Evolutionary conservation across 257 asterid genomes (phyloP), one percentile per base, ranked within the genome.

Genomic region (Plantago elongata): DNA sequence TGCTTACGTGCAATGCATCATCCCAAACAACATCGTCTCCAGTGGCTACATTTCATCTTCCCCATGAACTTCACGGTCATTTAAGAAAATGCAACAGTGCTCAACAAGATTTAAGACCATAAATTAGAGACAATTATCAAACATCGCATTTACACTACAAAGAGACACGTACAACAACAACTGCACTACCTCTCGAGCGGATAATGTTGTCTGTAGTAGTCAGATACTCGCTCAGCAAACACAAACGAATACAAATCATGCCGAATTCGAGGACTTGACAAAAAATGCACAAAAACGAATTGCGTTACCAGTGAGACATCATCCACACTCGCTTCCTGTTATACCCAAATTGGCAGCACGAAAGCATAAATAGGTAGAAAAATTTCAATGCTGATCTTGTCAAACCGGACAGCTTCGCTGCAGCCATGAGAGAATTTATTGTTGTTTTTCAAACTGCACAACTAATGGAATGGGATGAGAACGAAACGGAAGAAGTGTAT

Each of bases 101-200:
- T 50, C 29, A 55, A 54, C 58, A 71, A 15, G 56, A 71, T 16
- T 5, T 40, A 9, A 14, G 60, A 61, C 57, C 40, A 11, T 45
- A 61, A 9, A 7, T 34, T 34, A 34, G 40, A 13, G 30, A 22
- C 54, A n/a, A n/a, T 49, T 7, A 18, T 17, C 13, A 52, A 52
- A 37, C 48, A 57, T 15, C 10, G 34, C 27, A 22, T 22, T 22
- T 22, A 22, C 27, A 22, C 27, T 1, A 22, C 27, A 22, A 22
- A 22, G 27, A 58, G 48, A 42, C 44, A 38, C 27, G 16, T 15
- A 48, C 27, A 66, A 14, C 59, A 7, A 34, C 40, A 3, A 49
- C 22, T 56, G 22, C 11, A 70, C 3, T 79, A 91, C 98, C 98
- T 83, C 95, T 84, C 3, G 90, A 72, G 40, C 96, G 96, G 68